A percentile compares a stretch with the other conserved stretches of the same genome.
Evolutionary conservation across 352 stramenopile species (phyloP).

Genomic region (Paralagenidium karlingii): DNA sequence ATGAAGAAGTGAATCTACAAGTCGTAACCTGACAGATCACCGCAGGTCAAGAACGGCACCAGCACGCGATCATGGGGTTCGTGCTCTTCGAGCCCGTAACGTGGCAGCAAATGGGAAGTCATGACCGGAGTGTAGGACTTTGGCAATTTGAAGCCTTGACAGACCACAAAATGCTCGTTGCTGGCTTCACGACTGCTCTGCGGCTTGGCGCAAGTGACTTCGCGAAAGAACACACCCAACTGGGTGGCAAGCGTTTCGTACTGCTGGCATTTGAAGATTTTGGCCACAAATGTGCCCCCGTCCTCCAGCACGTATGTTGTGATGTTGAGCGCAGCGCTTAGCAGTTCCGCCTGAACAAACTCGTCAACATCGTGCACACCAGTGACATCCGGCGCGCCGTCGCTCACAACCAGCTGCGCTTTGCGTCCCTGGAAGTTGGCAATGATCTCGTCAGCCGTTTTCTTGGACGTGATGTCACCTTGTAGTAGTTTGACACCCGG

Average conservation of each 20-base stretch:
- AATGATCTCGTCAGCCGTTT: constrained; percentile 95
- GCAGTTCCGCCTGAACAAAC: constrained; percentile 94
- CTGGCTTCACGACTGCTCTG: constrained; percentile 92
- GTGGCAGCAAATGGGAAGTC: constrained; percentile 62
- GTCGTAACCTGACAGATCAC: constrained; percentile 90
- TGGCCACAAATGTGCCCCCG: constrained; percentile 96
- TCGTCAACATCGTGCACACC: constrained; percentile 99
- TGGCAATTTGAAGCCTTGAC: constrained; percentile 85
- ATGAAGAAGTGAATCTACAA: background rate
- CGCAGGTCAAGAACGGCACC: constrained; percentile 87
- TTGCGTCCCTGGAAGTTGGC: constrained; percentile 86
- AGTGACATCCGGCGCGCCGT: constrained; percentile 99
- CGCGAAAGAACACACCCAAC: constrained; percentile 91
- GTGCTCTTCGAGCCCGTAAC: constrained; percentile 31
- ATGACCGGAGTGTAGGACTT: constrained; percentile 75
- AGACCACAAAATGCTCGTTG: constrained; percentile 96
- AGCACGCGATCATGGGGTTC: constrained; percentile 49
- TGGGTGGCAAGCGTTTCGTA: constrained; percentile 94
- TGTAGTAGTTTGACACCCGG: constrained; percentile 92
- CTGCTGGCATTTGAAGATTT: constrained; percentile 98
- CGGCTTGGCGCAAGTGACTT: constrained; percentile 95
- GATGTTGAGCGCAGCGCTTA: constrained; percentile 97
- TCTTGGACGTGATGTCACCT: constrained; percentile 93
- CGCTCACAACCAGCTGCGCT: constrained; percentile 96
- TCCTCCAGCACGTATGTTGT: constrained; percentile 90